Conservation (phyloP, 2,329 filamentous ascomycete genomes). For the Golovinomyces cichoracearum region DNA sequence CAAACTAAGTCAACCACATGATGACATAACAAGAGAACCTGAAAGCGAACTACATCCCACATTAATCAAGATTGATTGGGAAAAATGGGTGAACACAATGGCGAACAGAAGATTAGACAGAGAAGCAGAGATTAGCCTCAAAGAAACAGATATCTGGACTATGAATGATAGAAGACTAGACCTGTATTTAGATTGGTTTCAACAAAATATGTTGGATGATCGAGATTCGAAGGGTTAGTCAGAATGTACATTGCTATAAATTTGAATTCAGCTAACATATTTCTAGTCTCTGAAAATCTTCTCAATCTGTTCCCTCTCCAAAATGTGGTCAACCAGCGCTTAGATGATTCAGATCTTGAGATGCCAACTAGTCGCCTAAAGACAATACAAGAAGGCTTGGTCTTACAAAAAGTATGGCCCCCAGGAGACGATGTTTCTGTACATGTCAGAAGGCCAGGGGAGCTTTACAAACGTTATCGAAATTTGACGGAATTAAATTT, state of each 20-base stretch:
- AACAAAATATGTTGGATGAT: constrained; percentile 33
- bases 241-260: too few relatives aligned
- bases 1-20: constrained; percentile 58
- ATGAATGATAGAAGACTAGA: constrained; percentile 40
- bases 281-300: constrained; percentile 14
- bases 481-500: constrained; percentile 20
- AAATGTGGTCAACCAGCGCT: background rate
- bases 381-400: constrained; percentile 9
- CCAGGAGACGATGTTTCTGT: constrained; percentile 4
- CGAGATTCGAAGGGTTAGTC: constrained; percentile 15
- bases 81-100: constrained; percentile 33
- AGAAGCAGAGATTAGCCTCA: constrained; percentile 26
- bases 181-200: constrained; percentile 58
- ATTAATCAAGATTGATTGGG: constrained; percentile 43
- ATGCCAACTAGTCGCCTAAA: constrained; percentile 7
- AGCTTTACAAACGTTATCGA: constrained; percentile 17
- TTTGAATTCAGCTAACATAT: background rate
- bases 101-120: constrained; percentile 15
- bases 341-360: constrained; percentile 10
- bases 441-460: constrained; percentile 14
- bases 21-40: constrained; percentile 26
- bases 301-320: constrained; percentile 16
- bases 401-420: constrained; percentile 11
- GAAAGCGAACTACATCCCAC: constrained; percentile 27
- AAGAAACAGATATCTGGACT: constrained; percentile 32